Evolutionary conservation across 2,329 filamentous ascomycete genomes (phyloP).

Genomic region (Aureobasidium leucospermi): DNA sequence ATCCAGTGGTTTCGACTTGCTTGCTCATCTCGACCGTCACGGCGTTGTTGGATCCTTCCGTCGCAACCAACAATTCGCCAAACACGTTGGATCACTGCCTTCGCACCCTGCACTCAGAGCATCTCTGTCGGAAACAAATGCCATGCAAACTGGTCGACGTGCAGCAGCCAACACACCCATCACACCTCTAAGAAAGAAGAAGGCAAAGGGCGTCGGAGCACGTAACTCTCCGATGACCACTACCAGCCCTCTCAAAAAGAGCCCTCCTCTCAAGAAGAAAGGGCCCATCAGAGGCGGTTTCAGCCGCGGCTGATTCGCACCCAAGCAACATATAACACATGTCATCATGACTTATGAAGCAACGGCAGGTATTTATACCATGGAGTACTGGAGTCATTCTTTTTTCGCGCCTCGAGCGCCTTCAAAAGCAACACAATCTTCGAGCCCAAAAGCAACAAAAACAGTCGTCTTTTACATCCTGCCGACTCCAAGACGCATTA

Average conservation of each 20-base stretch:
- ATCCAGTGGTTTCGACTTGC: slow-evolving; percentile 32
- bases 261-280: slow-evolving; percentile 10
- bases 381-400: slow-evolving; percentile 4
- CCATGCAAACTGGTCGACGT: slow-evolving; percentile 57
- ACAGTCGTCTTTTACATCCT: background rate
- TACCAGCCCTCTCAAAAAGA: slow-evolving; percentile 11
- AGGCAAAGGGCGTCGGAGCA: slow-evolving; percentile 15
- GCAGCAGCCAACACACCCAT: slow-evolving; percentile 60
- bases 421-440: slow-evolving; percentile 1
- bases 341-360: slow-evolving; percentile 12
- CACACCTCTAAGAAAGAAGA: slow-evolving; percentile 53
- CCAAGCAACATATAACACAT: slow-evolving; percentile 3
- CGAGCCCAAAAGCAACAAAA: slow-evolving; percentile 5
- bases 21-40: slow-evolving; percentile 55
- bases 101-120: slow-evolving; percentile 55
- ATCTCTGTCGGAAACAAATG: slow-evolving; percentile 55
- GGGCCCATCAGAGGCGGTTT: slow-evolving; percentile 12
- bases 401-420: background rate
- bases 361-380: slow-evolving; percentile 2
- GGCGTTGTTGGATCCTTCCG: slow-evolving; percentile 74
- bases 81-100: slow-evolving; percentile 46
- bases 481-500: background rate
- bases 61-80: slow-evolving; percentile 46
- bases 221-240: slow-evolving; percentile 12
- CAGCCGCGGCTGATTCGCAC: background rate